Evolutionary conservation across 2,329 filamentous ascomycete species (phyloP).

Genomic region (Fusarium transvaalense): DNA sequence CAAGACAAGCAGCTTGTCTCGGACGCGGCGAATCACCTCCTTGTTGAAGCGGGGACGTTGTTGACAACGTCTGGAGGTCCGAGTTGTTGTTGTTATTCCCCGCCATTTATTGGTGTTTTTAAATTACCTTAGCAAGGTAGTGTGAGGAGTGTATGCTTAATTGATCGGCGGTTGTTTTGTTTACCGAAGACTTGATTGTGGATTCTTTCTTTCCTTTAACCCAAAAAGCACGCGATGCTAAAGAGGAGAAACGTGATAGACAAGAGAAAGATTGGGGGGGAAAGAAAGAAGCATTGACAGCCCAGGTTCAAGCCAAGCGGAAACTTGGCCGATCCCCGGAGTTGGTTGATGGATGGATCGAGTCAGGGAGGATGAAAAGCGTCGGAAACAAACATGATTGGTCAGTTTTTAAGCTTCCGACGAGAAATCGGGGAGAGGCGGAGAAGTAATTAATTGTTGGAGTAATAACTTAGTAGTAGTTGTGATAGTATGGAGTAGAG

Average conservation of each 20-base stretch:
- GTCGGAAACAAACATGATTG: conserved; percentile 31
- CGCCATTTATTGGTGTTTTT: conserved; percentile 25
- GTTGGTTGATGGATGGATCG: background rate
- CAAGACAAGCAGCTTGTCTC: conserved; percentile 69
- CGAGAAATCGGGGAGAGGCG: conserved; percentile 17
- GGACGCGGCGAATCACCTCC: conserved; percentile 48
- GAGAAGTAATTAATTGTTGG: background rate
- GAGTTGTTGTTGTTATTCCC: conserved; percentile 25
- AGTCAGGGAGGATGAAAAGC: background rate
- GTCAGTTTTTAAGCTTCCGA: conserved; percentile 18
- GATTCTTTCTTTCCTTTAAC: background rate
- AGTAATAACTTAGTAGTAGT: too few relatives aligned
- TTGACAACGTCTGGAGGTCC: conserved; percentile 21
- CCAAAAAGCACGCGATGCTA: conserved; percentile 31
- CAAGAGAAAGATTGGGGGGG: background rate
- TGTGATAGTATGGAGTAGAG: too few relatives aligned
- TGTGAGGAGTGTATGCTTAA: background rate
- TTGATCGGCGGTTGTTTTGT: conserved; percentile 35
- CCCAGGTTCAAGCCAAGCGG: too few relatives aligned
- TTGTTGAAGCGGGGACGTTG: conserved; percentile 35
- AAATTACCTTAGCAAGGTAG: too few relatives aligned
- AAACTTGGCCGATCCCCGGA: conserved; percentile 5
- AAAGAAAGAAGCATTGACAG: background rate
- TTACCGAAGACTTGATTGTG: conserved; percentile 17
- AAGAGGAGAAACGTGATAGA: conserved; percentile 15